Conservation (phyloP, 2,329 filamentous ascomycete species). For the Bretziella fagacearum region DNA sequence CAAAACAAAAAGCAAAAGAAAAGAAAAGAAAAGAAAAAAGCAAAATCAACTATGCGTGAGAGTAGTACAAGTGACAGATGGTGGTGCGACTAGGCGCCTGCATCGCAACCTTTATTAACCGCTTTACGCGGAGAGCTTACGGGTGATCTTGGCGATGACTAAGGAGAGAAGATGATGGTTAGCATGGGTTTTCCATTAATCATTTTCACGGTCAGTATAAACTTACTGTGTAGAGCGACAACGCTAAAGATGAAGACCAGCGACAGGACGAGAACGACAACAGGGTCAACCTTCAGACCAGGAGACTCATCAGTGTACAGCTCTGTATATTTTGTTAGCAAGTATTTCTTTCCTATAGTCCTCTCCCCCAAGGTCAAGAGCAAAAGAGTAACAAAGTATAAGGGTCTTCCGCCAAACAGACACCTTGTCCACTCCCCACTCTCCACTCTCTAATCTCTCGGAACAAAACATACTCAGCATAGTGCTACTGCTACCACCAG, state of each 20-base stretch:
- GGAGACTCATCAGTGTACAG: constrained; percentile 98
- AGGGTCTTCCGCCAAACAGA: neutral
- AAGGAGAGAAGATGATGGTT: neutral
- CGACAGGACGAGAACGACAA: constrained; percentile 89
- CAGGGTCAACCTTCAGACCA: constrained; percentile 91
- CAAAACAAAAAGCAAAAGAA: constrained; percentile 10
- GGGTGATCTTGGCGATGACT: constrained; percentile 94
- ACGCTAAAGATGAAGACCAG: constrained; percentile 98
- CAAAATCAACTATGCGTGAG: neutral
- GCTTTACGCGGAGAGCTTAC: constrained; percentile 57
- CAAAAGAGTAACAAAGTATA: neutral
- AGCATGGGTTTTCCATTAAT: constrained; percentile 15
- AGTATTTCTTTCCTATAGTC: neutral
- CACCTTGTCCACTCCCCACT: neutral
- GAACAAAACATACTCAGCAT: constrained; percentile 66
- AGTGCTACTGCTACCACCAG: constrained; percentile 89
- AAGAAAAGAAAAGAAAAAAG: constrained; percentile 3
- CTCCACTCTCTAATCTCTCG: neutral
- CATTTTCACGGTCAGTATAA: neutral
- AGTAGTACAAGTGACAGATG: constrained; percentile 3
- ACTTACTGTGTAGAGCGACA: constrained; percentile 88
- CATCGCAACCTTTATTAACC: neutral
- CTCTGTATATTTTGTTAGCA: constrained; percentile 29
- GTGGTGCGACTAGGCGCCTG: neutral
- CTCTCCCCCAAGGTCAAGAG: too few species aligned